A percentile compares a stretch with the other conserved stretches of the same genome.
phyloP scores from a whole-genome alignment of 352 stramenopile species.

The Lagenidium sp. region DNA sequence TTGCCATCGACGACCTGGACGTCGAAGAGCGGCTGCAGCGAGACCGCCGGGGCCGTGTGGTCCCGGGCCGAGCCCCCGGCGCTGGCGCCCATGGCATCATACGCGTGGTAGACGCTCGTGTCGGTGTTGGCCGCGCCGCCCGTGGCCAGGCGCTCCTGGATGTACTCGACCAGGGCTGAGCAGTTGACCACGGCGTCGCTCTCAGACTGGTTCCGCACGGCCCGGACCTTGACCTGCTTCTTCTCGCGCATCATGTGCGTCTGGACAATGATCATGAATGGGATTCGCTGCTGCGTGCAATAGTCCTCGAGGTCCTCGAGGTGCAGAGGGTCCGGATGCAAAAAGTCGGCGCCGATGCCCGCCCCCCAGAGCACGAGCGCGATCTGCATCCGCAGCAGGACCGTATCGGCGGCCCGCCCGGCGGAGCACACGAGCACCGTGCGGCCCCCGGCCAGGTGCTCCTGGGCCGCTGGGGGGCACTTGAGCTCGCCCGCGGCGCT shows the following conservation, averaged over 20 bases:
- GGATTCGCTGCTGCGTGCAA: conserved; percentile 59
- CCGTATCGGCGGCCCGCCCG: conserved; percentile 59
- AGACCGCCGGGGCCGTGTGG: conserved; percentile 1
- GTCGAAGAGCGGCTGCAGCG: conserved; percentile 68
- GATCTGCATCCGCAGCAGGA: conserved; percentile 74
- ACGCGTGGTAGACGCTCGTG: background rate
- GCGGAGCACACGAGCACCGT: conserved; percentile 72
- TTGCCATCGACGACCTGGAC: conserved; percentile 72
- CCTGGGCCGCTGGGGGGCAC: background rate
- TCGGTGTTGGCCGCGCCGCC: conserved; percentile 3
- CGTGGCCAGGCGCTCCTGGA: conserved; percentile 34
- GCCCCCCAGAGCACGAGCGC: conserved; percentile 65
- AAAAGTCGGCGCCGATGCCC: conserved; percentile 65
- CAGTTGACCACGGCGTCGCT: conserved; percentile 58
- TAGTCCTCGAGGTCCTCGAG: conserved; percentile 81
- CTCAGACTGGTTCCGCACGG: conserved; percentile 59
- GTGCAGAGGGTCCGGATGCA: conserved; percentile 74
- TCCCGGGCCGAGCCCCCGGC: background rate
- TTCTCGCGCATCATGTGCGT: conserved; percentile 80
- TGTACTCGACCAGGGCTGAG: conserved; percentile 51
- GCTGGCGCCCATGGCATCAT: background rate
- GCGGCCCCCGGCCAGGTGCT: conserved; percentile 13
- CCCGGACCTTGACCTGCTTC: conserved; percentile 75
- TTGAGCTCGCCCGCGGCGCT: conserved; percentile 17
- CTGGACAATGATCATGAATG: conserved; percentile 84